Conservation (phyloP, 306 rosid genomes). For the Hippophae tibetana region DNA sequence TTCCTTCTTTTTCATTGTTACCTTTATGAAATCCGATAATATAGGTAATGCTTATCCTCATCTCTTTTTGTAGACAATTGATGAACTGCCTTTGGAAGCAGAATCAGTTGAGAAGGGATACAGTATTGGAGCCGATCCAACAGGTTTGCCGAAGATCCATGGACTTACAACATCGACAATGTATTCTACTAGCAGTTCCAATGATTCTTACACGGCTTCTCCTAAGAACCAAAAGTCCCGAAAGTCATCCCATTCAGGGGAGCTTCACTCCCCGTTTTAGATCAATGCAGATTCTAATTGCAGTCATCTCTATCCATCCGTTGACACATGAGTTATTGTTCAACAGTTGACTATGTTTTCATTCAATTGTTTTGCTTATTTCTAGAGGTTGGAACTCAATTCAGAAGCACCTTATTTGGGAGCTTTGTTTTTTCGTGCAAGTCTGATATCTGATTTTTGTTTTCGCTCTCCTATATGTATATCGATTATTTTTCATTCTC, state of each 20-base stretch:
- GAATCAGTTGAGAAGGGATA: slow-evolving; percentile 91
- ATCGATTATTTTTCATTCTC: too few relatives aligned
- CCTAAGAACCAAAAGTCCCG: slow-evolving; percentile 61
- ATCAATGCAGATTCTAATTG: slow-evolving; percentile 73
- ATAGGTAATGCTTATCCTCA: not conserved
- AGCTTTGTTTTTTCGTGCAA: too few relatives aligned
- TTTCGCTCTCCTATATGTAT: too few relatives aligned
- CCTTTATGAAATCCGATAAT: not conserved
- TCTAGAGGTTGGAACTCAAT: too few relatives aligned
- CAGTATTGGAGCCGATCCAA: slow-evolving; percentile 55
- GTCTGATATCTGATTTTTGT: too few relatives aligned
- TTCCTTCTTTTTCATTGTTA: not conserved
- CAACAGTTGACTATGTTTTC: too few relatives aligned
- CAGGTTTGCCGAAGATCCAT: slow-evolving; percentile 81
- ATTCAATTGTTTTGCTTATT: too few relatives aligned
- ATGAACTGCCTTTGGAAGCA: slow-evolving; percentile 87
- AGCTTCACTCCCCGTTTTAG: slow-evolving; percentile 51
- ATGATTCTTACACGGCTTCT: slow-evolving; percentile 54
- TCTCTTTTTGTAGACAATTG: slow-evolving; percentile 56
- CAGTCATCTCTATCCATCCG: slow-evolving; percentile 42
- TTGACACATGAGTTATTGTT: too few relatives aligned
- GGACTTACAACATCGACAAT: slow-evolving; percentile 72
- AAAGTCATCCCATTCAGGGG: slow-evolving; percentile 86
- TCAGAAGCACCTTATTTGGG: too few relatives aligned
- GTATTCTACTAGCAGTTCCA: slow-evolving; percentile 55